These are phyloP conservation scores for Trichoderma koningii DNA, from an alignment of 2,329 filamentous ascomycete species.

Conservation along the genomic window DNA sequence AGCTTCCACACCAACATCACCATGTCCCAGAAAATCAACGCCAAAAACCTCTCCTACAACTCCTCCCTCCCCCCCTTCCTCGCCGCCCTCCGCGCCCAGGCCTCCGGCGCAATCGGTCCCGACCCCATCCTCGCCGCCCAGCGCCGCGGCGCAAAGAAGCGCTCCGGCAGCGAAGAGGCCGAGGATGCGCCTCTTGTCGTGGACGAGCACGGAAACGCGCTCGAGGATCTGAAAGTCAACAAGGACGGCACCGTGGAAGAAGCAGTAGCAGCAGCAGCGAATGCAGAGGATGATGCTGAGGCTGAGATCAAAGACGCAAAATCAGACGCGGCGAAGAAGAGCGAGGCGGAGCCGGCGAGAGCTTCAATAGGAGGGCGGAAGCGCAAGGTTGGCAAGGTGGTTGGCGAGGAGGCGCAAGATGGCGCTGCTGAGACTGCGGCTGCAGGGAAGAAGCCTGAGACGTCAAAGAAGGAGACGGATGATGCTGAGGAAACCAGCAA, in stretches of 20 bases:
- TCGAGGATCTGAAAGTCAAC: conserved; percentile 49
- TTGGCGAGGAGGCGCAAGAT: conserved; percentile 40
- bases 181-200: conserved; percentile 77
- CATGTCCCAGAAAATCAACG: conserved; percentile 64
- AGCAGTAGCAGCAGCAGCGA: conserved; percentile 26
- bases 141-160: conserved; percentile 54
- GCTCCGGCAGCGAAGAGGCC: conserved; percentile 66
- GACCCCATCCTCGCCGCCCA: conserved; percentile 55
- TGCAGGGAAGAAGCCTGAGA: conserved; percentile 25
- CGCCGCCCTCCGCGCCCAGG: conserved; percentile 56
- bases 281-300: conserved; percentile 31
- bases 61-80: conserved; percentile 62
- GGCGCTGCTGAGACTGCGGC: conserved; percentile 23
- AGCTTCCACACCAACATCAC: conserved; percentile 13
- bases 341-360: conserved; percentile 34
- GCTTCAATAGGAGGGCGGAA: conserved; percentile 49
- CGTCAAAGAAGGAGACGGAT: conserved; percentile 26
- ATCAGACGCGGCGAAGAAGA: conserved; percentile 35
- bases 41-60: conserved; percentile 71
- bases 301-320: conserved; percentile 35
- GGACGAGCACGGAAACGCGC: conserved; percentile 69
- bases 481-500: conserved; percentile 35
- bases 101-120: conserved; percentile 52
- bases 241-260: conserved; percentile 48
- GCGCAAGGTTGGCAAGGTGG: conserved; percentile 51